These are phyloP conservation scores for Hypomyces perniciosus DNA, from an alignment of 2,329 filamentous ascomycete genomes.

Conservation along the genomic window DNA sequence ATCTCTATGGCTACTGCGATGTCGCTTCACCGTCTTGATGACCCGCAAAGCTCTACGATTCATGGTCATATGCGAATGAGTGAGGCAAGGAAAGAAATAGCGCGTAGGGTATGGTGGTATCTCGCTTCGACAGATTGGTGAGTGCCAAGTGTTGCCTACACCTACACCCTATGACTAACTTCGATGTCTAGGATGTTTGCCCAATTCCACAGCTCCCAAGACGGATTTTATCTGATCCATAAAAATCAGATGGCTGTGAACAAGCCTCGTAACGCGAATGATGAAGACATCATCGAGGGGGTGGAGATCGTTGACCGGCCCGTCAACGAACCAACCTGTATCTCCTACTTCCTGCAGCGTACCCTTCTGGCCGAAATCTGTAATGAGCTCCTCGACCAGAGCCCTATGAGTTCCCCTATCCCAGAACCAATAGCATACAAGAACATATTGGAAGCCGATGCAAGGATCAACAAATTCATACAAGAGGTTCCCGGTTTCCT, in stretches of 20 bases:
- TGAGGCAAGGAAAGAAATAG: slow-evolving; percentile 30
- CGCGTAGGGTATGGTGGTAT: slow-evolving; percentile 40
- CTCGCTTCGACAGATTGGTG: slow-evolving; percentile 36
- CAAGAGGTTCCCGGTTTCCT: slow-evolving; percentile 26
- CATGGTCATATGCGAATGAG: slow-evolving; percentile 18
- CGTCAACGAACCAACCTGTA: slow-evolving; percentile 25
- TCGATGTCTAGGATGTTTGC: slow-evolving; percentile 27
- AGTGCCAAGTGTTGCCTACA: not conserved
- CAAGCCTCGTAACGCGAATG: slow-evolving; percentile 33
- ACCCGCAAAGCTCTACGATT: slow-evolving; percentile 18
- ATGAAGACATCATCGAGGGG: slow-evolving; percentile 29
- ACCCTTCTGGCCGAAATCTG: slow-evolving; percentile 32
- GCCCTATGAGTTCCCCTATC: slow-evolving; percentile 19
- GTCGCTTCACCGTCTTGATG: slow-evolving; percentile 34
- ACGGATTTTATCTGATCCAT: slow-evolving; percentile 32
- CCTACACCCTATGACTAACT: not conserved
- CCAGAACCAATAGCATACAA: slow-evolving; percentile 28
- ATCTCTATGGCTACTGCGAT: slow-evolving; percentile 29
- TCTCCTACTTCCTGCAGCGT: slow-evolving; percentile 34
- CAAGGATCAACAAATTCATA: slow-evolving; percentile 22
- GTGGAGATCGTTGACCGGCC: slow-evolving; percentile 25
- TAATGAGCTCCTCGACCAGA: slow-evolving; percentile 29
- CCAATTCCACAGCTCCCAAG: slow-evolving; percentile 29
- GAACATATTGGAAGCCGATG: slow-evolving; percentile 28
- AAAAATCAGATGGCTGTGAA: slow-evolving; percentile 34